Evolutionary conservation across 768 basidiomycete genomes (phyloP).

Genomic region (Mycena belliarum): DNA sequence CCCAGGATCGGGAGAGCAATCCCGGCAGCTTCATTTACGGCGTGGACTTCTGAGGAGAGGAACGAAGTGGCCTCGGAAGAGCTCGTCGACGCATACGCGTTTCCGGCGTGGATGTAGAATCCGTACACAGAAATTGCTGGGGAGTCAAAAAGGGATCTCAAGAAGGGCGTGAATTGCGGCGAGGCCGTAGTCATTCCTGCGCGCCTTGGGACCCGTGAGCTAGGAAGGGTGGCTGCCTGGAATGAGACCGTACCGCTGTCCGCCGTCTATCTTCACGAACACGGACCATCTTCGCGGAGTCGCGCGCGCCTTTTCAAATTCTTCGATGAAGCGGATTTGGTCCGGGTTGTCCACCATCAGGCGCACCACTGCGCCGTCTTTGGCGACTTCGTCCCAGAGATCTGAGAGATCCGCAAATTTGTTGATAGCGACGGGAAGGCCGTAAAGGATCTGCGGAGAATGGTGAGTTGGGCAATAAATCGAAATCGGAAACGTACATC

Average conservation of each 20-base stretch:
- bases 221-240: background rate
- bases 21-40: slow-evolving; percentile 66
- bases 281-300: slow-evolving; percentile 61
- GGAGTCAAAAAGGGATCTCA: slow-evolving; percentile 55
- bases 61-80: slow-evolving; percentile 63
- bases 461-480: background rate
- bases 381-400: slow-evolving; percentile 56
- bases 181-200: slow-evolving; percentile 65
- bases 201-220: slow-evolving; percentile 47
- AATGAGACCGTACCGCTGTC: slow-evolving; percentile 63
- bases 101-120: slow-evolving; percentile 81
- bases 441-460: slow-evolving; percentile 69
- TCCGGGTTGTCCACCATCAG: slow-evolving; percentile 76
- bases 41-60: slow-evolving; percentile 67
- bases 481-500: slow-evolving; percentile 54
- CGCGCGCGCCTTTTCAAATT: slow-evolving; percentile 48
- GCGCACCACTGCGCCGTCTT: slow-evolving; percentile 60
- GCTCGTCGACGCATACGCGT: slow-evolving; percentile 77
- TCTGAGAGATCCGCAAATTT: slow-evolving; percentile 71
- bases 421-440: slow-evolving; percentile 68
- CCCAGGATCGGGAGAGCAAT: slow-evolving; percentile 51
- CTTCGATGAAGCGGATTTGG: slow-evolving; percentile 66
- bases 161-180: slow-evolving; percentile 53
- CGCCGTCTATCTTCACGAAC: slow-evolving; percentile 82
- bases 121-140: slow-evolving; percentile 67